Evolutionary conservation across 177 flowering plant species (phyloP).

Genomic region (Vitis hybrid): DNA sequence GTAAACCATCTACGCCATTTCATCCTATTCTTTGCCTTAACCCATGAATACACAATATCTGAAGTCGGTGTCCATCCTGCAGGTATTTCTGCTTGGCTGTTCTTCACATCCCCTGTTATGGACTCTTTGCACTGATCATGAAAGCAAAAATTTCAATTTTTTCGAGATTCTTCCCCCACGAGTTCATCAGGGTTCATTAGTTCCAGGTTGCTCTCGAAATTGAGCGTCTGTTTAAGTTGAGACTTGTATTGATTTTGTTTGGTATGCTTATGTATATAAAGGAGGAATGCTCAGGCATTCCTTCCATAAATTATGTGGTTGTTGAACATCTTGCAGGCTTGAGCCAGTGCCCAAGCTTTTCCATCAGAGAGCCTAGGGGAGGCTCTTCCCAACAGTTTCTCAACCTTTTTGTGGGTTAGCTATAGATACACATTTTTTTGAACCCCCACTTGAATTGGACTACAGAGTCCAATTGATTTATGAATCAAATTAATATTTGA

Average conservation of each 20-base stretch:
- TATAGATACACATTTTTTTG: too few species aligned
- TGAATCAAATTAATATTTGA: too few species aligned
- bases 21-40: not conserved
- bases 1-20: conserved; percentile 28
- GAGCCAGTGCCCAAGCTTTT: too few species aligned
- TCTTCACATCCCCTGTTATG: conserved; percentile 77
- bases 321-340: too few species aligned
- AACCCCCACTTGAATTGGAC: too few species aligned
- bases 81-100: conserved; percentile 63
- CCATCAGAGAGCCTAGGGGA: too few species aligned
- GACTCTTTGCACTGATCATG: conserved; percentile 45
- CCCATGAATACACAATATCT: not conserved
- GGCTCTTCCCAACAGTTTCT: too few species aligned
- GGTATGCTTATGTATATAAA: too few species aligned
- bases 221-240: not conserved
- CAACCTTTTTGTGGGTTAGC: too few species aligned
- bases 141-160: conserved; percentile 41
- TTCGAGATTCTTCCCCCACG: conserved; percentile 49
- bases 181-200: conserved; percentile 37
- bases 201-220: not conserved
- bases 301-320: too few species aligned
- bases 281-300: too few species aligned
- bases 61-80: conserved; percentile 6
- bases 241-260: not conserved
- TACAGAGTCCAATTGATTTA: too few species aligned